Evolutionary conservation across 148 eudicot genomes (phyloP).

Genomic region (Dysphania ambrosioides): DNA sequence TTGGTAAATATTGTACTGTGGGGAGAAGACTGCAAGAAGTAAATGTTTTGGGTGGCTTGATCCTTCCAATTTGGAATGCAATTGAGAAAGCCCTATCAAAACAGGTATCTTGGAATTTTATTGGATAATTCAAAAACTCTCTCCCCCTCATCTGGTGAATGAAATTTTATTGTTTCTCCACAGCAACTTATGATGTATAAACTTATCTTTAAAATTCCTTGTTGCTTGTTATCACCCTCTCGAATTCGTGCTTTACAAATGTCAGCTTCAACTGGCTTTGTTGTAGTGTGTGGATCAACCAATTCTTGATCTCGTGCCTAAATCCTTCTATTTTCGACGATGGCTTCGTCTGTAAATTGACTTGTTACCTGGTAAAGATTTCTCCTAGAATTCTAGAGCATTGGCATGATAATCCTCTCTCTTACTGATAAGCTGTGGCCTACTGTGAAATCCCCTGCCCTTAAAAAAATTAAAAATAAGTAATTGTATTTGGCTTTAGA

Average conservation of each 20-base stretch:
- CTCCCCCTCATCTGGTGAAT: neutral
- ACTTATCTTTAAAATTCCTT: too few species aligned
- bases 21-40: conserved; percentile 95
- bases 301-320: neutral
- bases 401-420: too few species aligned
- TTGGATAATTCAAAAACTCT: neutral
- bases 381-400: too few species aligned
- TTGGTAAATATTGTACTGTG: conserved; percentile 76
- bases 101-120: conserved; percentile 47
- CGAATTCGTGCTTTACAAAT: neutral
- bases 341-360: neutral
- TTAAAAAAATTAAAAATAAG: too few species aligned
- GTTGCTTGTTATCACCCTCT: neutral
- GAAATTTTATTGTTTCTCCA: neutral
- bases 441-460: too few species aligned
- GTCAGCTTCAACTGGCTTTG: neutral
- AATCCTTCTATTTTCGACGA: neutral
- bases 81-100: conserved; percentile 85
- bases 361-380: neutral
- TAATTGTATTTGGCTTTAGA: too few species aligned
- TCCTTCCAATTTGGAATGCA: conserved; percentile 91
- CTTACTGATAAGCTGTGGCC: too few species aligned
- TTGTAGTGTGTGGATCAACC: neutral
- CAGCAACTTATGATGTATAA: too few species aligned
- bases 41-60: conserved; percentile 88